Conservation (phyloP, 768 basidiomycete genomes). For the Kwoniella pini region DNA sequence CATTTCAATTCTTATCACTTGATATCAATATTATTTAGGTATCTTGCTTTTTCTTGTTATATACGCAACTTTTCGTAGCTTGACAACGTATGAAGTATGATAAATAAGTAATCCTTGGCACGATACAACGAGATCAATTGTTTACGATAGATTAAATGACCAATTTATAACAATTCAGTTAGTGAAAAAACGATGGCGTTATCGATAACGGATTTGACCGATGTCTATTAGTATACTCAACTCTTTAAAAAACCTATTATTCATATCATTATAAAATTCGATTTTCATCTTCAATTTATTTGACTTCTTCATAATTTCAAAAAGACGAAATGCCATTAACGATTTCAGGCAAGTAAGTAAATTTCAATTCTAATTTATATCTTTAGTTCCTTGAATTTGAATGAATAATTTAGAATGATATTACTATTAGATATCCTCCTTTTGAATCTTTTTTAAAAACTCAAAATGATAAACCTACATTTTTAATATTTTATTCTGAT, state of each 20-base stretch:
- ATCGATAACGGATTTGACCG: conserved; percentile 19
- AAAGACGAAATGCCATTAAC: background rate
- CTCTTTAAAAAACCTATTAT: too few species aligned
- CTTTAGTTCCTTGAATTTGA: too few species aligned
- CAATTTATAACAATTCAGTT: too few species aligned
- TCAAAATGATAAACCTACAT: conserved; percentile 15
- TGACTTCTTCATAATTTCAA: too few species aligned
- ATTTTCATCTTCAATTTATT: too few species aligned
- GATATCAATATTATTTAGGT: background rate
- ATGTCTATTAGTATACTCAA: background rate
- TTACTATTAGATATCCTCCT: conserved; percentile 17
- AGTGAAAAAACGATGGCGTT: conserved; percentile 21
- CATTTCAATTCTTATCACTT: background rate
- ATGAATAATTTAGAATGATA: too few species aligned
- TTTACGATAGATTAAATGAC: too few species aligned
- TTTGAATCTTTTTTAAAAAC: background rate
- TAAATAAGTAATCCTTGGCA: too few species aligned
- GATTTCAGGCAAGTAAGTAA: background rate
- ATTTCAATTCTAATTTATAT: too few species aligned
- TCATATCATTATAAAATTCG: too few species aligned
- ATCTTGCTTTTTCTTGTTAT: background rate
- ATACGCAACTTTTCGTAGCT: background rate
- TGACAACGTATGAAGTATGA: background rate
- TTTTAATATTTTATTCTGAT: conserved; percentile 52
- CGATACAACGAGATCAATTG: too few species aligned